Evolutionary conservation across 1,284 basidiomycete species (phyloP), one percentile per base, ranked within the genome.

Genomic region (Cryptococcus sp.): DNA sequence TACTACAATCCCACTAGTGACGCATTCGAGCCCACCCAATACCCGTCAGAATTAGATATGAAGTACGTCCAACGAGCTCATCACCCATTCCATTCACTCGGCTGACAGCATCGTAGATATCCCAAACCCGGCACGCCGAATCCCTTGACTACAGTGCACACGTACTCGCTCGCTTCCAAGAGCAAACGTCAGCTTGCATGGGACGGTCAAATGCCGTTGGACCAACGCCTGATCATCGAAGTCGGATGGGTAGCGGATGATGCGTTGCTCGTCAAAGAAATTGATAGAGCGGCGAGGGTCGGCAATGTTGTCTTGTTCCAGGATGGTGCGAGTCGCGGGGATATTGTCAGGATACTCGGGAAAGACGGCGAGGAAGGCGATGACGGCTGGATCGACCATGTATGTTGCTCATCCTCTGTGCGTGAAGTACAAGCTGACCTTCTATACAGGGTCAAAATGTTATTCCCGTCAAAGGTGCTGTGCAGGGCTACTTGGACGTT

Each of bases 381-480:
- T 70, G 85, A 87, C 45, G 95, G 95, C 0, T 98, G 95, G 94
- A 92, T 97, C 66, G 90, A 96, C 52, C 75, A 80, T 61, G 81
- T 79, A 22, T 55, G 77, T 68, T 13, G 4, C 19, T 44, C 3
- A 13, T 25, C 17, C 31, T 42, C 7, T 25, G 16, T 19, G 5
- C 16, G 15, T 10, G 16, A 45, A n/a, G 5, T 4, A 8, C n/a
- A n/a, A n/a, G 42, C 42, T 23, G 6, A 23, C 7, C 11, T 45
- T 11, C 27, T 27, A 15, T 19, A 15, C 50, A 76, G 72, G 73
- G 71, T 8, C 77, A 77, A 61, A 71, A 60, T 66, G 71, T 65
- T 65, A 84, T 58, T 76, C 82, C 67, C 74, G 61, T 77, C 46
- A 69, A 67, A 39, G 78, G 80, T 1, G 80, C 80, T 41, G 67